Evolutionary conservation across 2,329 filamentous ascomycete species (phyloP), one percentile per base, ranked within the genome.

Genomic region (Colletotrichum filicis): DNA sequence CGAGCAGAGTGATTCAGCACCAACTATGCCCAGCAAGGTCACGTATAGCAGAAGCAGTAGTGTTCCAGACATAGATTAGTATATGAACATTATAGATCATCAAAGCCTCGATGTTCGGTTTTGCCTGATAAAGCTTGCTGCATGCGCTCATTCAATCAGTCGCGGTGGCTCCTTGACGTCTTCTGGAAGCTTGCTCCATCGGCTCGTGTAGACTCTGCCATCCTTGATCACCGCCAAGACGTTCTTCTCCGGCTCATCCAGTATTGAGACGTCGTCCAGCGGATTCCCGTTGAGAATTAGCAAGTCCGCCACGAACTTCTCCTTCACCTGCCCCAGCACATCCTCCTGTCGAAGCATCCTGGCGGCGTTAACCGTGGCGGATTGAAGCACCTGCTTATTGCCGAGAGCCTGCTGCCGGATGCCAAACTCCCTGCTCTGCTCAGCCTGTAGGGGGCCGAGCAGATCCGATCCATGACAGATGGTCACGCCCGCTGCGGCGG

Each of bases 211-310:
- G n/a, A 82, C 83, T 24, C 85, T 80, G 3, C 89, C 89, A 46
- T 89, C 88, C 76, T 90, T 90, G 60, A 91, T 82, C 1, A 90
- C 87, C 2, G 82, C 85, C 56, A 89, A 75, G 8, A 90, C 74
- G 72, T 85, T 81, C 75, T 83, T 81, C 62, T 89, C 85, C 2
- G 85, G 85, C 53, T 81, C 76, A 72, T 87, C 87, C 30, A 91
- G 76, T 4, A 90, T 80, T 0, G 82, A 82, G 22, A 91, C 84
- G 76, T 91, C 85, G n/a, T 89, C 84, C 64, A 91, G 78, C 2
- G 89, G 89, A 75, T 90, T 90, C 55, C 76, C 75, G 52, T 85
- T 85, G 55, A 90, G 75, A 3, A 91, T 79, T 35, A 91, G 74
- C 55, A 91, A 57, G 78, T 91, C 89, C 0, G 89, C 89, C 2